A percentile compares a stretch with the other conserved stretches of the same genome.
Conservation (phyloP, 2,329 filamentous ascomycete genomes). For the Trichoderma atrobrunneum region DNA sequence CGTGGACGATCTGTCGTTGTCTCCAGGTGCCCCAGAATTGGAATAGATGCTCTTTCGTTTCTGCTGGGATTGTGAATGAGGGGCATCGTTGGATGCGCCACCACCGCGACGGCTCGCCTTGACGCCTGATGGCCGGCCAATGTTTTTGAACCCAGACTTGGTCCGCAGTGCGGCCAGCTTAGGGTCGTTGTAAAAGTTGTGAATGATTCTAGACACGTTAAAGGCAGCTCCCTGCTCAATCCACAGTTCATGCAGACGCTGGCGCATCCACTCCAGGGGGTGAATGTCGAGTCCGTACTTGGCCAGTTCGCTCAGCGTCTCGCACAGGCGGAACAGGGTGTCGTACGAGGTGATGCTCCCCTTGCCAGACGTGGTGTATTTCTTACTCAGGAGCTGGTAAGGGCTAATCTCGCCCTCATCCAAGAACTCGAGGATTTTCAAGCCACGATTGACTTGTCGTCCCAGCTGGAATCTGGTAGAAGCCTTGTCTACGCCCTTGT, state of each 20-base stretch:
- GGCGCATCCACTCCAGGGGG: slow-evolving; percentile 56
- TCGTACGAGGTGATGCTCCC: slow-evolving; percentile 51
- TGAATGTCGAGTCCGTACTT: slow-evolving; percentile 53
- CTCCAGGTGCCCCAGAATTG: slow-evolving; percentile 27
- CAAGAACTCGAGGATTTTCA: slow-evolving; percentile 52
- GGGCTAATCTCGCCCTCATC: slow-evolving; percentile 51
- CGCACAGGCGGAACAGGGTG: slow-evolving; percentile 54
- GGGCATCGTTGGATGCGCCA: slow-evolving; percentile 25
- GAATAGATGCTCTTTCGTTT: slow-evolving; percentile 37
- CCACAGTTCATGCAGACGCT: slow-evolving; percentile 53
- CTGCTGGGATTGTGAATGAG: slow-evolving; percentile 21
- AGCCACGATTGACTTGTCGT: slow-evolving; percentile 55
- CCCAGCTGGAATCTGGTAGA: slow-evolving; percentile 52
- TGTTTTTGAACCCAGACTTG: slow-evolving; percentile 56
- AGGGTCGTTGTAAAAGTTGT: slow-evolving; percentile 55
- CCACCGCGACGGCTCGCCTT: slow-evolving; percentile 32
- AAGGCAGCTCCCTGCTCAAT: slow-evolving; percentile 45
- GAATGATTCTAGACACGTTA: slow-evolving; percentile 49
- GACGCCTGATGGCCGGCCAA: slow-evolving; percentile 53
- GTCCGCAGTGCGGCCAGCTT: slow-evolving; percentile 49
- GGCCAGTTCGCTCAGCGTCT: slow-evolving; percentile 51
- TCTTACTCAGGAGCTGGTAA: slow-evolving; percentile 55
- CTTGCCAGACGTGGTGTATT: slow-evolving; percentile 43
- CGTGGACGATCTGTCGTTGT: slow-evolving; percentile 27
- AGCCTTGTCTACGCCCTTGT: slow-evolving; percentile 32